Conservation (phyloP, 805 yeast species). For the Suhomyces tanzawaensis region DNA sequence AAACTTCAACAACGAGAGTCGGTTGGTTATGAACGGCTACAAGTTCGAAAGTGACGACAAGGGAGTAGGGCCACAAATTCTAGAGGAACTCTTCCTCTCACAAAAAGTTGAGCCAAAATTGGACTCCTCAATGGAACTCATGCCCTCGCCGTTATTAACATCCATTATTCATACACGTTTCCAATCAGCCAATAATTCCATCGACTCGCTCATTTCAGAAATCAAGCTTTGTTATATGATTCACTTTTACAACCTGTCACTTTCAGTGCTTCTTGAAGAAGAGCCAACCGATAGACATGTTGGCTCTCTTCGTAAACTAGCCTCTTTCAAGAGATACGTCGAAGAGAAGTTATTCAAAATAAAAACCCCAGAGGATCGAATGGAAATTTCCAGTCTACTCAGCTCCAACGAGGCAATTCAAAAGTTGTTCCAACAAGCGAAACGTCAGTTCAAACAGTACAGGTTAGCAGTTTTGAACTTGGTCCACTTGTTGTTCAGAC, state of each 20-base stretch:
- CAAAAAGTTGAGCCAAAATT: constrained; percentile 15
- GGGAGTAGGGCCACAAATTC: constrained; percentile 31
- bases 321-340: constrained; percentile 35
- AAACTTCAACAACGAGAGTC: constrained; percentile 29
- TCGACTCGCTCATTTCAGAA: constrained; percentile 38
- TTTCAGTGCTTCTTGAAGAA: constrained; percentile 21
- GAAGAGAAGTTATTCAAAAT: constrained; percentile 17
- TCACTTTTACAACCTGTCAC: constrained; percentile 39
- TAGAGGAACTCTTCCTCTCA: constrained; percentile 30
- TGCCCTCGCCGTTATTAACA: constrained; percentile 14
- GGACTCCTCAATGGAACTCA: constrained; percentile 18
- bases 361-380: constrained; percentile 9
- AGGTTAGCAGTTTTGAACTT: constrained; percentile 26
- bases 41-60: constrained; percentile 33
- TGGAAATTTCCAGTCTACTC: constrained; percentile 15
- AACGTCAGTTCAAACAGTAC: constrained; percentile 20
- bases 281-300: constrained; percentile 12
- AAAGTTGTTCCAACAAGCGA: constrained; percentile 15
- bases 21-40: constrained; percentile 26
- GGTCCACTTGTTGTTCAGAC: constrained; percentile 20
- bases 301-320: constrained; percentile 29
- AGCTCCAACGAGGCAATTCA: constrained; percentile 13
- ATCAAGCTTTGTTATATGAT: constrained; percentile 38
- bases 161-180: constrained; percentile 34
- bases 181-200: constrained; percentile 39